Evolutionary conservation across 2,329 filamentous ascomycete species (phyloP), one percentile per base, ranked within the genome.

Genomic region (Sphaerulina musiva): DNA sequence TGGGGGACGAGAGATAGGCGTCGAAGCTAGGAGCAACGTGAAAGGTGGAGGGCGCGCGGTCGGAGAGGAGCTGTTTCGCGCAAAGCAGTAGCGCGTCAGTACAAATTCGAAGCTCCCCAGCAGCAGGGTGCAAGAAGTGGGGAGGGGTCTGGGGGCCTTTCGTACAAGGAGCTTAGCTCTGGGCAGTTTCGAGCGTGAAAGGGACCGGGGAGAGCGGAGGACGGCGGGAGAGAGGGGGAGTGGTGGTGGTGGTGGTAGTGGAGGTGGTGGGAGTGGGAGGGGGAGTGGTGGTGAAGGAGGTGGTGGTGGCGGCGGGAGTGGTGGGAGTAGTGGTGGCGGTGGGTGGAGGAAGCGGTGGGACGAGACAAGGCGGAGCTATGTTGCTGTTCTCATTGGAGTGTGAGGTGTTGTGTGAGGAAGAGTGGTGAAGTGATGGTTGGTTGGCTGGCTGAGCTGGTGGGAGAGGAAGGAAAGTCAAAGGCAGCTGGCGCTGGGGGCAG

Each of bases 351-450:
- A 20, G 20, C 20, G 20, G 20, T 20, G 20, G 20, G 20, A 20
- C 36, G 45, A 48, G 53, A 51, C 53, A 48, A 51, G 48, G 53
- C 48, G 43, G 11, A 48, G 36, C 53, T 55, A 55, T 55, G 49
- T 51, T 48, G 48, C 10, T 14, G 43, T 51, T 48, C 44, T 44
- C 53, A 55, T 55, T 44, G 53, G 53, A 43, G 29, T 48, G 39
- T 50, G 53, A 32, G 12, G 41, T 23, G 53, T 12, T 5, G 41
- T 36, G 32, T 36, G 31, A 36, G 32, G 32, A 9, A 12, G 32
- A 36, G 32, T 36, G 8, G 32, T 36, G 4, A 36, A 3, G 32
- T 12, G 11, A 4, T 36, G 32, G 32, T 12, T 36, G 32, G 32
- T 23, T 26, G 34, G 36, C 20, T 32, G 44, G 40, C 26, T 20